Percentiles rank a stretch among this genome's conserved stretches.
These are phyloP conservation scores for Phanerochaete sordida DNA, from an alignment of 768 basidiomycete species.

Conservation along the genomic window DNA sequence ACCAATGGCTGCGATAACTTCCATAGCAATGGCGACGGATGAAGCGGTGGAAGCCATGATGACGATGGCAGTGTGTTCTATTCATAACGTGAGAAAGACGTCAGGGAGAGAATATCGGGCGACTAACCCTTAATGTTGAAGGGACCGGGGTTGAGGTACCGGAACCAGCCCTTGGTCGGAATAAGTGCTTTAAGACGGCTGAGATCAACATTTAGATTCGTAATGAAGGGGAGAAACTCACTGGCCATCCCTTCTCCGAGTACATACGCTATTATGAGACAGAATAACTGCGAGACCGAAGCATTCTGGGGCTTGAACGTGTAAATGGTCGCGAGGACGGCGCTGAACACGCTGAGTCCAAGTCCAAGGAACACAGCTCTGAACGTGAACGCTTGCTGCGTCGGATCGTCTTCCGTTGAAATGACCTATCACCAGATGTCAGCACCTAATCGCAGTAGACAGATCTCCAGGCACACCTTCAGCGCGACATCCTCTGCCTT, in stretches of 20 bases:
- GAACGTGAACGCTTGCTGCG: conserved; percentile 45
- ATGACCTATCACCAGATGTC: conserved; percentile 34
- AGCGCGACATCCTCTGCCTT: conserved; percentile 43
- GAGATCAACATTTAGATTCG: too few relatives aligned
- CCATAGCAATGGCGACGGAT: conserved; percentile 54
- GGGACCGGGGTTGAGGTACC: conserved; percentile 59
- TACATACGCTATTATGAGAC: conserved; percentile 53
- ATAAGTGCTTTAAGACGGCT: conserved; percentile 28
- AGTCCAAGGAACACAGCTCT: conserved; percentile 45
- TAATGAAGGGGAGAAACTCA: too few relatives aligned
- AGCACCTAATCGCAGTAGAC: neutral
- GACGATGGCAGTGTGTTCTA: conserved; percentile 59
- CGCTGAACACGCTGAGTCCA: conserved; percentile 45
- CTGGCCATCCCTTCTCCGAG: conserved; percentile 47
- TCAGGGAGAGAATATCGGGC: too few relatives aligned
- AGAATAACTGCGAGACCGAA: conserved; percentile 51
- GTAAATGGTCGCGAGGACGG: conserved; percentile 35
- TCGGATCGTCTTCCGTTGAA: conserved; percentile 46
- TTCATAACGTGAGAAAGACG: too few relatives aligned
- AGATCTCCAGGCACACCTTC: conserved; percentile 23
- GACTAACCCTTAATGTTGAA: conserved; percentile 51
- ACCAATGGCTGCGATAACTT: conserved; percentile 55
- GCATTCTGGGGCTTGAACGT: conserved; percentile 43
- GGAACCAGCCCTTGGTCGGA: conserved; percentile 44
- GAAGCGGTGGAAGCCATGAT: conserved; percentile 61